Conservation (phyloP, 495 filamentous ascomycete species). For the Annulohypoxylon bovei region DNA sequence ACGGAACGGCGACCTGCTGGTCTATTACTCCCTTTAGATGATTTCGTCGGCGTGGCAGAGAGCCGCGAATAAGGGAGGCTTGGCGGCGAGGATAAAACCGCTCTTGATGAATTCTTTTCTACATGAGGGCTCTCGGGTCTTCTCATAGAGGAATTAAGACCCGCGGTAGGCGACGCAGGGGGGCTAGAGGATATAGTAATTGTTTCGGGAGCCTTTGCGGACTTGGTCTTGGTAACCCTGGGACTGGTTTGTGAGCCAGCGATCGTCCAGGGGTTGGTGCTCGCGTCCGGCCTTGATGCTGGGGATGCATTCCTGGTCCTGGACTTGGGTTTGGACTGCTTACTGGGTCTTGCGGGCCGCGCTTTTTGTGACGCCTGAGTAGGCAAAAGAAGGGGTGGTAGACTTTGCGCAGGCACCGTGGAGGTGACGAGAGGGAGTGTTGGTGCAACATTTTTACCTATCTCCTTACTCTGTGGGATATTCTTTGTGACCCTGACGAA, state of each 20-base stretch:
- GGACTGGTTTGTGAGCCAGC: constrained; percentile 52
- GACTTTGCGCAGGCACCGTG: constrained; percentile 8
- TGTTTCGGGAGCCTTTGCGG: constrained; percentile 41
- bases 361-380: constrained; percentile 27
- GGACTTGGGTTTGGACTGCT: constrained; percentile 45
- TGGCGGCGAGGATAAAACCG: constrained; percentile 5
- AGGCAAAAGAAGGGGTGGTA: constrained; percentile 2
- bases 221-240: constrained; percentile 42
- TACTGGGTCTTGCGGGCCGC: constrained; percentile 44
- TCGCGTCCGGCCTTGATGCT: constrained; percentile 37
- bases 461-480: constrained; percentile 3
- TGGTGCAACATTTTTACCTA: constrained; percentile 7
- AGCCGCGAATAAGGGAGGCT: constrained; percentile 23
- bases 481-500: constrained; percentile 54
- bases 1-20: not conserved
- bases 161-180: constrained; percentile 40
- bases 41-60: constrained; percentile 21
- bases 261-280: constrained; percentile 56
- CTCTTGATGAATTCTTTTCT: not conserved
- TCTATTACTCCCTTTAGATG: not conserved
- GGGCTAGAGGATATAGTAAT: constrained; percentile 60
- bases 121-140: not conserved
- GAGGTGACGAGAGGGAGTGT: not conserved
- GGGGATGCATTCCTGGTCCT: constrained; percentile 32
- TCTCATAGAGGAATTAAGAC: constrained; percentile 18